Evolutionary conservation across 2,329 filamentous ascomycete genomes (phyloP).

Genomic region (Diaporthe aspalathi): DNA sequence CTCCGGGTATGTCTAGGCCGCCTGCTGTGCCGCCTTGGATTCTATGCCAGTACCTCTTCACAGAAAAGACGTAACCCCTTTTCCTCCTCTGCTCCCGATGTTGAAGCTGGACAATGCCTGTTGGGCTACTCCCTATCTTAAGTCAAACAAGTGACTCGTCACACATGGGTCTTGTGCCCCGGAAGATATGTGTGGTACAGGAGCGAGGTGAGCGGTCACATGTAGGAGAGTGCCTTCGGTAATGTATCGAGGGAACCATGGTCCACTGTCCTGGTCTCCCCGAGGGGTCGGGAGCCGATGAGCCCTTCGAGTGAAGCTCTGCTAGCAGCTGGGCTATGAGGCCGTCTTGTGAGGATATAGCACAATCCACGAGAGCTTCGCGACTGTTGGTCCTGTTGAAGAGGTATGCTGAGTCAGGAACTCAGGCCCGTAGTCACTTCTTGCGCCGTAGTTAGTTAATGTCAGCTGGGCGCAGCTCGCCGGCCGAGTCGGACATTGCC

Average conservation of each 20-base stretch:
- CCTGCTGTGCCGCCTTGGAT: slow-evolving; percentile 9
- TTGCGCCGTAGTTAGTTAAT: not conserved
- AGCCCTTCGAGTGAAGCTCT: slow-evolving; percentile 1
- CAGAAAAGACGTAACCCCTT: not conserved
- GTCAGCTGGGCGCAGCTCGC: not conserved
- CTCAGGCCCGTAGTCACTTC: not conserved
- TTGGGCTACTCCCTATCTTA: not conserved
- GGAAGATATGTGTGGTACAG: not conserved
- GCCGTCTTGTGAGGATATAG: not conserved
- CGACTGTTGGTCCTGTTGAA: not conserved
- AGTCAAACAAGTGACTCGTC: slow-evolving; percentile 11
- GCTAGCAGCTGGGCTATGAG: no score
- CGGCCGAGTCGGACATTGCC: not conserved
- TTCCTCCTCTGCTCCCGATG: not conserved
- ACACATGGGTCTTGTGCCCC: not conserved
- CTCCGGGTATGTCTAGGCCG: slow-evolving; percentile 8
- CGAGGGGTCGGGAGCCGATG: not conserved
- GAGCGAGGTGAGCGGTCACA: slow-evolving; percentile 6
- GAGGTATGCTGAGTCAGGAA: not conserved
- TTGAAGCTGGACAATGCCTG: not conserved
- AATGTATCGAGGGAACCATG: not conserved
- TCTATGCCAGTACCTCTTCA: not conserved
- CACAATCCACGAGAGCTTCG: not conserved
- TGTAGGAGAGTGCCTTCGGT: not conserved
- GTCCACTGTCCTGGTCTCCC: not conserved